A percentile compares a stretch with the other conserved stretches of the same genome.
Evolutionary conservation across 1,139 yeast genomes (phyloP).

Genomic region (Kodamaea arcana): DNA sequence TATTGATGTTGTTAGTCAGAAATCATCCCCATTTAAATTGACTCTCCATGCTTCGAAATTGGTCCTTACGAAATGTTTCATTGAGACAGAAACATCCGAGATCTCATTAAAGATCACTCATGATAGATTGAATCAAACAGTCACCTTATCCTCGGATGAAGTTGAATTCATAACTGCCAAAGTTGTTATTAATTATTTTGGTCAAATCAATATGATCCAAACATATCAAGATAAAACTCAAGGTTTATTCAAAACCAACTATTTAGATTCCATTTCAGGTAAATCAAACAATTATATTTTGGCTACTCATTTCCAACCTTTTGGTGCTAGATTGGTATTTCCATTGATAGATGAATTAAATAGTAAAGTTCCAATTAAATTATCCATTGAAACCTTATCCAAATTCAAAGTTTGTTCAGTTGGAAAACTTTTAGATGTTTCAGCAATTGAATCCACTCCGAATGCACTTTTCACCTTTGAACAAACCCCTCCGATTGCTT

Average conservation of each 20-base stretch:
- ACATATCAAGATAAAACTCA: slow-evolving; percentile 54
- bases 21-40: slow-evolving; percentile 14
- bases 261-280: slow-evolving; percentile 47
- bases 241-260: slow-evolving; percentile 69
- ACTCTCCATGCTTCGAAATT: slow-evolving; percentile 40
- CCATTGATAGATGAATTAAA: slow-evolving; percentile 65
- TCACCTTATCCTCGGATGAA: slow-evolving; percentile 13
- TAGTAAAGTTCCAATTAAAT: slow-evolving; percentile 48
- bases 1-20: slow-evolving; percentile 24
- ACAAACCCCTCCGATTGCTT: slow-evolving; percentile 53
- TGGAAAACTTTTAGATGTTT: slow-evolving; percentile 28
- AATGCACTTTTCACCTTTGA: slow-evolving; percentile 39
- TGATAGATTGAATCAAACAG: slow-evolving; percentile 36
- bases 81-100: slow-evolving; percentile 4
- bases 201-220: slow-evolving; percentile 51
- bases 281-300: slow-evolving; percentile 45
- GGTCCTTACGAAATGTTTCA: slow-evolving; percentile 27
- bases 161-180: slow-evolving; percentile 3
- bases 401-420: slow-evolving; percentile 51
- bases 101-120: slow-evolving; percentile 21
- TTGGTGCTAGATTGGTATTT: slow-evolving; percentile 54
- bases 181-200: slow-evolving; percentile 36
- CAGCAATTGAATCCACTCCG: slow-evolving; percentile 17
- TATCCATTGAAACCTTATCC: slow-evolving; percentile 43
- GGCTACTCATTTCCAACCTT: slow-evolving; percentile 71